These are phyloP conservation scores for Termitomyces bulborhizus DNA, from an alignment of 768 basidiomycete species.

Conservation along the genomic window DNA sequence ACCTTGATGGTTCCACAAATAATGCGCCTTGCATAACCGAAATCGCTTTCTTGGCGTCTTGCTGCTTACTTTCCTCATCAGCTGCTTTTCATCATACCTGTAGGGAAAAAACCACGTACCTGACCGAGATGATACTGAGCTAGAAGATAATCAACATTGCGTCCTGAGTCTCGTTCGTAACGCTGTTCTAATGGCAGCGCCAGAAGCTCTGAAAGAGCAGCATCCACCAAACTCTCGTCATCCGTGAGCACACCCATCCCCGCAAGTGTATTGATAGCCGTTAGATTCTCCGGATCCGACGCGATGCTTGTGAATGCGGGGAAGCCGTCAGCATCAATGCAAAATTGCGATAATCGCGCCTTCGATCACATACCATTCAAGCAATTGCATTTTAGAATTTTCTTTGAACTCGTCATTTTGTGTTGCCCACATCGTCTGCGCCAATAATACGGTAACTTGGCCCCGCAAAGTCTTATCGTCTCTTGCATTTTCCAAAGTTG, in stretches of 20 bases:
- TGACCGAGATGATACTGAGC: conserved; percentile 67
- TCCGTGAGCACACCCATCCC: conserved; percentile 84
- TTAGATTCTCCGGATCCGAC: conserved; percentile 69
- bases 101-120: conserved; percentile 32
- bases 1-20: conserved; percentile 46
- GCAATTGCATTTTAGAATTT: conserved; percentile 66
- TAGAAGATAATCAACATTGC: conserved; percentile 68
- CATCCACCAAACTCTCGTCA: conserved; percentile 78
- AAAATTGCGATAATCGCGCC: not conserved
- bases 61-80: conserved; percentile 26
- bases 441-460: conserved; percentile 72
- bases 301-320: conserved; percentile 49
- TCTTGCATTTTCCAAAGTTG: conserved; percentile 49
- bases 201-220: conserved; percentile 77
- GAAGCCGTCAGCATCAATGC: conserved; percentile 1
- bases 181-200: conserved; percentile 62
- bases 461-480: conserved; percentile 47
- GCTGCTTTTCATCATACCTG: not conserved
- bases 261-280: conserved; percentile 77
- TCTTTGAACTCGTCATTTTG: conserved; percentile 73
- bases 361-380: conserved; percentile 63
- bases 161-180: conserved; percentile 57
- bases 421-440: conserved; percentile 80
- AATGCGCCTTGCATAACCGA: conserved; percentile 52
- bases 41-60: conserved; percentile 41